phyloP scores from a whole-genome alignment of 345 rosid species.

The Murraya koenigii region DNA sequence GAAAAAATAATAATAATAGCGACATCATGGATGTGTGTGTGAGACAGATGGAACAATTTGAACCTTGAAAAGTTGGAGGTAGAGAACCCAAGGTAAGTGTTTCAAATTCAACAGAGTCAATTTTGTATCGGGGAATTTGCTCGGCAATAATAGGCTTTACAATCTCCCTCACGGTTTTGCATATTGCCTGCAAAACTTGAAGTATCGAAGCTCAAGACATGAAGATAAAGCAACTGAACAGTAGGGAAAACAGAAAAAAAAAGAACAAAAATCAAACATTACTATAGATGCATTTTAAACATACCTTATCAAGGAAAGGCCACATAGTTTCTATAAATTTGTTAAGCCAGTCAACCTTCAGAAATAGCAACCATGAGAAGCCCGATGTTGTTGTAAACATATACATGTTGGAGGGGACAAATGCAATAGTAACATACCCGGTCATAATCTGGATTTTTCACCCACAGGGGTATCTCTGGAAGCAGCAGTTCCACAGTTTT shows the following conservation, averaged over 20 bases:
- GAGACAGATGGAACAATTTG: not conserved
- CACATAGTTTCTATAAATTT: conserved; percentile 74
- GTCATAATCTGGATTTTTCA: conserved; percentile 92
- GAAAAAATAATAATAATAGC: not conserved
- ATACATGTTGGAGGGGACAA: not conserved
- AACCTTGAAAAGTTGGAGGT: conserved; percentile 91
- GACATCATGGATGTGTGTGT: not conserved
- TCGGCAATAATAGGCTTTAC: conserved; percentile 90
- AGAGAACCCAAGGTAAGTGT: conserved; percentile 74
- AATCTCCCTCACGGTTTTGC: conserved; percentile 58
- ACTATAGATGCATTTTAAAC: not conserved
- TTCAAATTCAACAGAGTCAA: conserved; percentile 90
- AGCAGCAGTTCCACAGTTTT: conserved; percentile 60
- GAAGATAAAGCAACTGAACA: not conserved
- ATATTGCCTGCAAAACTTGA: conserved; percentile 61
- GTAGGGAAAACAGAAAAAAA: conserved; percentile 12
- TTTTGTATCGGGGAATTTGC: conserved; percentile 83
- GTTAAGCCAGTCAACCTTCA: conserved; percentile 95
- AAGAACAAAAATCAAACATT: not conserved
- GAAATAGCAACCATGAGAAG: conserved; percentile 17
- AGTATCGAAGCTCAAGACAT: conserved; percentile 15
- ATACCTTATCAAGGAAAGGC: conserved; percentile 89
- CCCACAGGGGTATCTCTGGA: conserved; percentile 92
- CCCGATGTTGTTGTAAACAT: not conserved
- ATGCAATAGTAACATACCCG: conserved; percentile 54